Evolutionary conservation across 768 basidiomycete species (phyloP), one percentile per base, ranked within the genome.

Genomic region (Phanerochaete sordida): DNA sequence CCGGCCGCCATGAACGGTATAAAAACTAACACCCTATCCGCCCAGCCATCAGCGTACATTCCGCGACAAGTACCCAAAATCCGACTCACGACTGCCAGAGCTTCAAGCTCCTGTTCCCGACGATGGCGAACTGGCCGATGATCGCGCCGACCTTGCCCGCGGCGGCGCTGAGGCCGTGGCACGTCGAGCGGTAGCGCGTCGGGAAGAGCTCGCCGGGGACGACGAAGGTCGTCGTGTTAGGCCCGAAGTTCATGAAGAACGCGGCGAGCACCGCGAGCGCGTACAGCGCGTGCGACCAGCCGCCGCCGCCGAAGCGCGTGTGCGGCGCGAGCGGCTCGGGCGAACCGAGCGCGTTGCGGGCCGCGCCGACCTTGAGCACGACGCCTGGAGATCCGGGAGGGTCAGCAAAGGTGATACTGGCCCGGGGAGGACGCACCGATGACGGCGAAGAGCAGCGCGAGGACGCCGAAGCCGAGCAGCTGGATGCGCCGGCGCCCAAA

Each of bases 401-500:
- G n/a, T n/a, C n/a, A n/a, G n/a, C n/a, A n/a, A n/a, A n/a, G n/a
- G n/a, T n/a, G n/a, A 16, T 12, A 43, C 4, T 11, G 7, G 16
- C 47, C 5, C 21, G 24, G 24, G 4, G 9, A 28, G 11, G n/a
- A 1, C 26, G 24, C 15, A 5, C 19, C 30, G n/a, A 16, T 37
- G 6, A 9, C 68, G 77, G 11, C 73, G 87, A 86, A 72, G 76
- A 90, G 88, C 0, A 91, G 72, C 0, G 84, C 86, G 19, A 84
- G 76, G 65, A 86, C 66, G 35, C 90, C 66, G 80, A 91, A 91
- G 2, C 90, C 90, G 66, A 86, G 82, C 24, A 90, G 74, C 66
- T 92, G 90, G 62, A 92, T 90, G 72, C 78, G 77, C 66, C 90
- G 91, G 21, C 90, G 80, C 0, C 90, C 89, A 9, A 90, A n/a